These are phyloP conservation scores for Solanum tarijense DNA, from an alignment of 257 asterid species.

Conservation along the genomic window DNA sequence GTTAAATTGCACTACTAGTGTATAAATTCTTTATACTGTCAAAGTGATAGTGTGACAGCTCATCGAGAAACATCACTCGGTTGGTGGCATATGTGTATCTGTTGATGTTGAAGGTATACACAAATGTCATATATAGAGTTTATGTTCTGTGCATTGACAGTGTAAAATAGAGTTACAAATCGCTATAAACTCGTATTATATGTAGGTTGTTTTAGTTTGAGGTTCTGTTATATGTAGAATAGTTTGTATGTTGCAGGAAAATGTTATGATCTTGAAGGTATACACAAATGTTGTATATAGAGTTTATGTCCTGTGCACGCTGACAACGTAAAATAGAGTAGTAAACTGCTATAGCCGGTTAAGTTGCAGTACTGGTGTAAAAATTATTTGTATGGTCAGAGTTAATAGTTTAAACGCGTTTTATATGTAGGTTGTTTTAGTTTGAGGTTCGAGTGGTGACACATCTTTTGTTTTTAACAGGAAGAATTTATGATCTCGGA, in stretches of 20 bases:
- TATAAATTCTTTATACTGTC: not conserved
- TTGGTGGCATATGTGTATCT: not conserved
- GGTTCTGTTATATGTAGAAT: not conserved
- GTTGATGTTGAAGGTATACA: not conserved
- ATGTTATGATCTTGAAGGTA: not conserved
- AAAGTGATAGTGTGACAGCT: too few species aligned
- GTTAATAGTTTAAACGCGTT: not conserved
- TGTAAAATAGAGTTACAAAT: not conserved
- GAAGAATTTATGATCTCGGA: conserved; percentile 73
- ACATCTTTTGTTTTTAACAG: conserved; percentile 19
- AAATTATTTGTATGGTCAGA: not conserved
- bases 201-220: not conserved
- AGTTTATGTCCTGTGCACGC: not conserved
- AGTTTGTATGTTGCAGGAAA: not conserved
- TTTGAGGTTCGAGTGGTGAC: not conserved
- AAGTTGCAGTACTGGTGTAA: not conserved
- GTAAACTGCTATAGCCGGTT: not conserved
- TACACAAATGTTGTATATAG: not conserved
- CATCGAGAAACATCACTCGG: too few species aligned
- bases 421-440: not conserved
- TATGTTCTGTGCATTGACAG: not conserved
- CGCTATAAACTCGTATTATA: not conserved
- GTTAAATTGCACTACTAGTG: not conserved
- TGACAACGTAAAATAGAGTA: not conserved
- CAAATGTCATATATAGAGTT: not conserved